Conservation (phyloP, 495 filamentous ascomycete genomes). For the Cercophora sp. region DNA sequence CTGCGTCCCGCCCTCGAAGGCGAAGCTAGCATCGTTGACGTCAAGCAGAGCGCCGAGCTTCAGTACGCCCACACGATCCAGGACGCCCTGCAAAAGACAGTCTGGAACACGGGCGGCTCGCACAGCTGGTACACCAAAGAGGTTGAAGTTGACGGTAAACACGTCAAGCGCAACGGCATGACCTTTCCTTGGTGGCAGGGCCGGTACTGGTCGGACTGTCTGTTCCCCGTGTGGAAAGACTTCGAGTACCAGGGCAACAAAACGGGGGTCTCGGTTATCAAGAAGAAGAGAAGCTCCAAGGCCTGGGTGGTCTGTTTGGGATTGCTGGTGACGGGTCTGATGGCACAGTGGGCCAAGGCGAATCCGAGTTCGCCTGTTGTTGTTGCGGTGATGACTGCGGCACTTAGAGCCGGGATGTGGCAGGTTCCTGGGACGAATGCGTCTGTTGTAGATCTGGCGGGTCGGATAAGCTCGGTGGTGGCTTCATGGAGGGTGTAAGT, state of each 20-base stretch:
- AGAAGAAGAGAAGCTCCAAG: background rate
- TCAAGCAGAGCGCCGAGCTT: constrained; percentile 34
- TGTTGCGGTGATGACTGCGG: background rate
- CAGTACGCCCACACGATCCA: constrained; percentile 23
- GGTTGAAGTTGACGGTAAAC: background rate
- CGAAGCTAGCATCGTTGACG: constrained; percentile 24
- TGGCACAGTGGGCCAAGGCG: background rate
- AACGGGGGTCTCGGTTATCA: background rate
- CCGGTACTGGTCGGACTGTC: constrained; percentile 5
- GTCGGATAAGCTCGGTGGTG: too few relatives aligned
- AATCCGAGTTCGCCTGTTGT: background rate
- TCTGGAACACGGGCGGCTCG: background rate
- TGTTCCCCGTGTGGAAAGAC: constrained; percentile 9
- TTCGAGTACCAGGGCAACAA: background rate
- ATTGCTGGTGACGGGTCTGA: background rate
- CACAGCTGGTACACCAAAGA: background rate
- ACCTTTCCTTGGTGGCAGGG: constrained; percentile 4
- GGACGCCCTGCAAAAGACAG: constrained; percentile 46
- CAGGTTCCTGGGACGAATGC: too few relatives aligned
- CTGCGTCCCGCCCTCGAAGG: constrained; percentile 27
- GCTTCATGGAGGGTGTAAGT: too few relatives aligned
- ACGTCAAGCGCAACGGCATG: constrained; percentile 4
- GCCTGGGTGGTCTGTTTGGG: background rate
- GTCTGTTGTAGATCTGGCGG: too few relatives aligned
- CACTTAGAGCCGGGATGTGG: background rate